Conservation (phyloP, 345 rosid genomes). For the Moricandia moricandioides region DNA sequence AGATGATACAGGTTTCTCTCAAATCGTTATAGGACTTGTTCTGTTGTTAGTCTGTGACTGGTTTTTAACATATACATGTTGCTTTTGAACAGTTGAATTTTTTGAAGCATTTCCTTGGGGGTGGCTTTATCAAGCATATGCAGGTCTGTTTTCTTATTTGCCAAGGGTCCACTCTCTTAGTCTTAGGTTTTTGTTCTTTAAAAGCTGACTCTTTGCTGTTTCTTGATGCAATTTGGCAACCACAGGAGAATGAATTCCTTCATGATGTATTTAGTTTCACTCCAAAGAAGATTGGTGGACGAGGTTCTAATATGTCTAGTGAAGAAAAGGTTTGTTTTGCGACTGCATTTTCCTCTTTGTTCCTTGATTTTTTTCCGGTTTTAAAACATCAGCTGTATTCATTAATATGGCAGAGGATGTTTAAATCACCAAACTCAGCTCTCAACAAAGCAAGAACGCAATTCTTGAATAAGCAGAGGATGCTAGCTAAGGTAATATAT, state of each 20-base stretch:
- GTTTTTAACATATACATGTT: background rate
- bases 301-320: constrained; percentile 43
- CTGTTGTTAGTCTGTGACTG: background rate
- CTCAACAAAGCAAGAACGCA: constrained; percentile 87
- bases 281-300: constrained; percentile 57
- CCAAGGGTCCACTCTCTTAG: background rate
- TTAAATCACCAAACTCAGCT: constrained; percentile 73
- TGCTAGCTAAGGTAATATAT: constrained; percentile 58
- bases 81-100: constrained; percentile 61
- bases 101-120: constrained; percentile 78
- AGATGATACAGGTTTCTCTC: constrained; percentile 46
- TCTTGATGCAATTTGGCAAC: constrained; percentile 6
- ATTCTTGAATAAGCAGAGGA: constrained; percentile 73
- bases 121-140: constrained; percentile 94
- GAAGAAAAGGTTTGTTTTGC: constrained; percentile 59
- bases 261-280: constrained; percentile 69
- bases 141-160: constrained; percentile 53
- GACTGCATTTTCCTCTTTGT: background rate
- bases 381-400: background rate
- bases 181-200: background rate
- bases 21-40: background rate
- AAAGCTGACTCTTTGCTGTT: constrained; percentile 1
- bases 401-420: constrained; percentile 55
- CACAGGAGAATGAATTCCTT: constrained; percentile 83
- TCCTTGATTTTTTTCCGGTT: background rate